A percentile compares a stretch with the other conserved stretches of the same genome.
Conservation (phyloP, 2,329 filamentous ascomycete species). For the Aspergillus latus region DNA sequence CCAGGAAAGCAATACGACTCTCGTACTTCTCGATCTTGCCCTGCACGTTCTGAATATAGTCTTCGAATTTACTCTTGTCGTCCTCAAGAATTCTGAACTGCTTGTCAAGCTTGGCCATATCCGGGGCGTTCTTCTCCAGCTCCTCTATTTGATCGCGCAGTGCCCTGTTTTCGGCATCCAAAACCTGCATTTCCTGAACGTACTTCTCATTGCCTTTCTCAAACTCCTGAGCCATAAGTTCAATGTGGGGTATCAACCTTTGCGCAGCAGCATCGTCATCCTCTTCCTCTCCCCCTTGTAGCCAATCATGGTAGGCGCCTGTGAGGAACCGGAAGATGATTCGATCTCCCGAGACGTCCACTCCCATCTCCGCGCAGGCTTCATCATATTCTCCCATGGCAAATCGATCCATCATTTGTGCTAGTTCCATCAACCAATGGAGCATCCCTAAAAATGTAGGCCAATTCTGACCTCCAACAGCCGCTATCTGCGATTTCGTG, state of each 20-base stretch:
- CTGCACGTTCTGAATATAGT: slow-evolving; percentile 83
- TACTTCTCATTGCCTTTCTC: slow-evolving; percentile 82
- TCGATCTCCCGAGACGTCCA: slow-evolving; percentile 83
- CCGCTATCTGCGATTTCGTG: slow-evolving; percentile 91
- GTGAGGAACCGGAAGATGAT: slow-evolving; percentile 94
- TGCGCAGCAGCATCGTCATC: slow-evolving; percentile 79
- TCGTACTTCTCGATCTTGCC: slow-evolving; percentile 88
- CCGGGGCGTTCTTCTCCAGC: slow-evolving; percentile 79
- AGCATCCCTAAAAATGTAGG: slow-evolving; percentile 88
- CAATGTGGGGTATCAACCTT: slow-evolving; percentile 77
- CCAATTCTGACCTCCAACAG: slow-evolving; percentile 97
- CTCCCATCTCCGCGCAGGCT: slow-evolving; percentile 80
- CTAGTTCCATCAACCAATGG: slow-evolving; percentile 99
- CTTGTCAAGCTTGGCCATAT: slow-evolving; percentile 80
- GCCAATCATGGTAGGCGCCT: slow-evolving; percentile 87
- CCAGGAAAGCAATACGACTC: slow-evolving; percentile 73
- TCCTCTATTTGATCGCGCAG: slow-evolving; percentile 85
- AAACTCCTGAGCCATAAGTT: slow-evolving; percentile 85
- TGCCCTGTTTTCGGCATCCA: slow-evolving; percentile 82
- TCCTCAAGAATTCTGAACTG: slow-evolving; percentile 92
- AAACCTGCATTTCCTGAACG: slow-evolving; percentile 74
- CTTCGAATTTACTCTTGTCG: slow-evolving; percentile 91
- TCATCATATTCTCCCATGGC: slow-evolving; percentile 78
- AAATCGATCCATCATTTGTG: slow-evolving; percentile 89
- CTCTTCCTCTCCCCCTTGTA: slow-evolving; percentile 86